Evolutionary conservation across 164 flowering plant species (phyloP).

Genomic region (Vitis cinerea): DNA sequence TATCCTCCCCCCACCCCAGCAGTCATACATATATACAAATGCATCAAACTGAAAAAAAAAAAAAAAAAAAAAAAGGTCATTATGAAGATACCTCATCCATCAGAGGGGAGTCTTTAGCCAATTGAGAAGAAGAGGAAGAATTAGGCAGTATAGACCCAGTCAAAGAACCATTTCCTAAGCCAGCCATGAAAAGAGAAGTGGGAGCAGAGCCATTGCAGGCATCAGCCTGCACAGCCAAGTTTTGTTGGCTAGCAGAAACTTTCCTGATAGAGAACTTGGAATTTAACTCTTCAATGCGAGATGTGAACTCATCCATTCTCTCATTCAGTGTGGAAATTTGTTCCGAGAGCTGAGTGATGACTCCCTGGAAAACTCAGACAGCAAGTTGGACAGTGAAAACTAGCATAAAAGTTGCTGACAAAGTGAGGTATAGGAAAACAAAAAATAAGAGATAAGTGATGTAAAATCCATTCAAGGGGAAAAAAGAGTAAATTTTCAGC

Average conservation of each 20-base stretch:
- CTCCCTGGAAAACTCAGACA: slow-evolving; percentile 52
- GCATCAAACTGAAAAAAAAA: too few relatives aligned
- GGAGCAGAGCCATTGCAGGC: slow-evolving; percentile 85
- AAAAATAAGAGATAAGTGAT: neutral
- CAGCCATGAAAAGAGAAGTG: slow-evolving; percentile 64
- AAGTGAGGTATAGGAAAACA: neutral
- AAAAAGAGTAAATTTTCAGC: neutral
- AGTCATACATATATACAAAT: too few relatives aligned
- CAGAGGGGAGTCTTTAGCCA: slow-evolving; percentile 66
- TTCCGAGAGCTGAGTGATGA: slow-evolving; percentile 75
- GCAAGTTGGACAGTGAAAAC: neutral
- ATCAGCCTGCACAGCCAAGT: slow-evolving; percentile 58
- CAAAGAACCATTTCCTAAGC: slow-evolving; percentile 70
- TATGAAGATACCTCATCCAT: slow-evolving; percentile 71
- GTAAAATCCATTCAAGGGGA: neutral
- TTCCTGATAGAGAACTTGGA: slow-evolving; percentile 51
- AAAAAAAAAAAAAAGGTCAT: too few relatives aligned
- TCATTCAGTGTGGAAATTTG: slow-evolving; percentile 89
- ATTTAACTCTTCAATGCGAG: slow-evolving; percentile 84
- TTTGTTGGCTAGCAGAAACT: slow-evolving; percentile 64
- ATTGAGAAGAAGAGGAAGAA: slow-evolving; percentile 77
- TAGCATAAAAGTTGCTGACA: neutral
- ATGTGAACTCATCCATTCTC: slow-evolving; percentile 90
- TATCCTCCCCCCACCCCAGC: neutral
- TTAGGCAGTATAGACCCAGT: slow-evolving; percentile 57